Conservation (phyloP, 225 moss, liverwort and hornwort genomes). For the Rhytidiadelphus loreus region DNA sequence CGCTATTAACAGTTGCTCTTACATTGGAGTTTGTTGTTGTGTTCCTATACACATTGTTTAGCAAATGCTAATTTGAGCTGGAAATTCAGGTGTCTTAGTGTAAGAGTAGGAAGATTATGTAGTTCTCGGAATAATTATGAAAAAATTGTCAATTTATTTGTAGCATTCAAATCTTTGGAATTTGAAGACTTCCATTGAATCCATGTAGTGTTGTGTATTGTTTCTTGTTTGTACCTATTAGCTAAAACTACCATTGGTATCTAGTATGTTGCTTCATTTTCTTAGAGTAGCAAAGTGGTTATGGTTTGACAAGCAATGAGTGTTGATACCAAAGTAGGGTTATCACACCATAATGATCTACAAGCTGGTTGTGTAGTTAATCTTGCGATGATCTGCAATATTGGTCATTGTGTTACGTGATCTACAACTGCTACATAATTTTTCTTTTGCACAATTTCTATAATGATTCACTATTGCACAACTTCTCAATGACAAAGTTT, state of each 20-base stretch:
- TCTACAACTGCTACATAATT: neutral
- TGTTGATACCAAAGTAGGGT: neutral
- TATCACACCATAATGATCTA: neutral
- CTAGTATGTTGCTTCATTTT: neutral
- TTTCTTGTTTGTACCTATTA: neutral
- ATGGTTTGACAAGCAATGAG: neutral
- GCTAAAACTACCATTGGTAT: neutral
- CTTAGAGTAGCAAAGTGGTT: neutral
- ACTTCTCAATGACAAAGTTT: neutral
- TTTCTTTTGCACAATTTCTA: neutral
- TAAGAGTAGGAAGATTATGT: too few relatives aligned
- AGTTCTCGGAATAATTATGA: too few relatives aligned
- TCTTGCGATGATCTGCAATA: neutral
- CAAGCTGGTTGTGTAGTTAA: neutral
- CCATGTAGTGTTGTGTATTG: too few relatives aligned
- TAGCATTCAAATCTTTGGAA: too few relatives aligned
- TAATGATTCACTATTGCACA: neutral
- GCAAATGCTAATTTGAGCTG: too few relatives aligned
- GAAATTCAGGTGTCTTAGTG: too few relatives aligned
- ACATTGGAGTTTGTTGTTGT: too few relatives aligned
- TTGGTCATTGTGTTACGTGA: neutral
- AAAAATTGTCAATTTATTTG: too few relatives aligned
- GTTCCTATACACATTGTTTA: too few relatives aligned
- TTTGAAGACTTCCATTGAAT: too few relatives aligned
- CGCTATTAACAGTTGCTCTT: too few relatives aligned